Conservation (phyloP, 2,329 filamentous ascomycete genomes). For the Paradendryphiella salina region DNA sequence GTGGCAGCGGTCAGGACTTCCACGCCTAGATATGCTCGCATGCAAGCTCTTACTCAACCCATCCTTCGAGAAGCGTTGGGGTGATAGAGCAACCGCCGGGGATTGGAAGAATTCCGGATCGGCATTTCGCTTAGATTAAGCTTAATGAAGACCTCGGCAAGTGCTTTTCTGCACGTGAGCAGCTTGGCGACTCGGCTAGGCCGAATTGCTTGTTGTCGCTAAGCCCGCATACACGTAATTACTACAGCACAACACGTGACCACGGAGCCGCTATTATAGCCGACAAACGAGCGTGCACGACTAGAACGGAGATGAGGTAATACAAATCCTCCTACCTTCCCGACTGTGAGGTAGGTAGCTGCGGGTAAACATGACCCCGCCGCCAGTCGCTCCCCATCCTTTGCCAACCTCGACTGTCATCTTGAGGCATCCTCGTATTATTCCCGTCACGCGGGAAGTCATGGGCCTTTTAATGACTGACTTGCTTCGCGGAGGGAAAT, state of each 20-base stretch:
- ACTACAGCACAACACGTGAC: not conserved
- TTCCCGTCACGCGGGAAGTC: not conserved
- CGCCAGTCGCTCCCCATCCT: conserved; percentile 2
- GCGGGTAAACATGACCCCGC: conserved; percentile 4
- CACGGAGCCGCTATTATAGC: not conserved
- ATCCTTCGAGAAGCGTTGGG: conserved; percentile 4
- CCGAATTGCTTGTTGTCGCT: too few species aligned
- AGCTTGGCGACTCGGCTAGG: too few species aligned
- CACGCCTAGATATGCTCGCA: not conserved
- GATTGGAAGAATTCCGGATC: conserved; percentile 8
- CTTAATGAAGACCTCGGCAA: conserved; percentile 5
- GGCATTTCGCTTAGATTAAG: conserved; percentile 11
- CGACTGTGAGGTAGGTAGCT: conserved; percentile 5
- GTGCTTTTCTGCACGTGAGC: conserved; percentile 2
- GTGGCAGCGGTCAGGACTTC: conserved; percentile 12
- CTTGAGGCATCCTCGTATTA: not conserved
- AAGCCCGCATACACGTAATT: too few species aligned
- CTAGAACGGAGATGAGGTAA: not conserved
- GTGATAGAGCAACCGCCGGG: conserved; percentile 9
- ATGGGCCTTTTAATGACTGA: not conserved
- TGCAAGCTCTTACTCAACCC: conserved; percentile 1
- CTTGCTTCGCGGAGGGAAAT: too few species aligned
- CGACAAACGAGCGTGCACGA: not conserved
- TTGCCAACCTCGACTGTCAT: not conserved
- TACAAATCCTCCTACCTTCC: conserved; percentile 2